These are phyloP conservation scores for Penicillium paxilli DNA, from an alignment of 495 filamentous ascomycete genomes.

Conservation along the genomic window DNA sequence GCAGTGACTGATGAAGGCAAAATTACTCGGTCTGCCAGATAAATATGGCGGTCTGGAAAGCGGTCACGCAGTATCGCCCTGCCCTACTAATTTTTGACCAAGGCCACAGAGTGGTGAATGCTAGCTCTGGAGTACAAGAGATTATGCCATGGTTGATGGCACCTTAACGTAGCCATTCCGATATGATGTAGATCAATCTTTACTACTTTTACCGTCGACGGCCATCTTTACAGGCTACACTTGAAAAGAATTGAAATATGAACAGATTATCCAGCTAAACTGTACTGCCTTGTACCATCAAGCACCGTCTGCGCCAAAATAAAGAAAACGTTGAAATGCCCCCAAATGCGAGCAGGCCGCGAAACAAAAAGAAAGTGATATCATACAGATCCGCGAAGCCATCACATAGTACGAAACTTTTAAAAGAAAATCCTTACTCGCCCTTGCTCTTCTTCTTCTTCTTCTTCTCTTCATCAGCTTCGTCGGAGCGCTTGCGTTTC, in stretches of 20 bases:
- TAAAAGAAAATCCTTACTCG: constrained; percentile 35
- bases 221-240: no score
- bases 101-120: no score
- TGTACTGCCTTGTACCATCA: constrained; percentile 38
- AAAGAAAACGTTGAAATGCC: constrained; percentile 39
- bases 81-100: background rate
- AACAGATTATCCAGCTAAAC: constrained; percentile 36
- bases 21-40: constrained; percentile 28
- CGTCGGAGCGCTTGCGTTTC: constrained; percentile 58
- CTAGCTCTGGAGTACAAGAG: no score
- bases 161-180: no score
- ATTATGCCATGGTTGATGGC: no score
- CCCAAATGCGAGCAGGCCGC: constrained; percentile 39
- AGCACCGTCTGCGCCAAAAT: constrained; percentile 32
- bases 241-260: constrained; percentile 18
- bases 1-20: constrained; percentile 11
- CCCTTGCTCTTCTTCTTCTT: constrained; percentile 62
- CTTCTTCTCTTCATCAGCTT: constrained; percentile 50
- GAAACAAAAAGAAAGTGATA: constrained; percentile 44
- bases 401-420: constrained; percentile 33
- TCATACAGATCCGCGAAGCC: constrained; percentile 47
- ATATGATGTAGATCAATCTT: no score
- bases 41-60: constrained; percentile 11
- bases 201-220: no score
- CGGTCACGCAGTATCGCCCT: constrained; percentile 2